A percentile compares a stretch with the other conserved stretches of the same genome.
phyloP scores from a whole-genome alignment of 2,329 filamentous ascomycete genomes.

The Aphanoascus verrucosus region DNA sequence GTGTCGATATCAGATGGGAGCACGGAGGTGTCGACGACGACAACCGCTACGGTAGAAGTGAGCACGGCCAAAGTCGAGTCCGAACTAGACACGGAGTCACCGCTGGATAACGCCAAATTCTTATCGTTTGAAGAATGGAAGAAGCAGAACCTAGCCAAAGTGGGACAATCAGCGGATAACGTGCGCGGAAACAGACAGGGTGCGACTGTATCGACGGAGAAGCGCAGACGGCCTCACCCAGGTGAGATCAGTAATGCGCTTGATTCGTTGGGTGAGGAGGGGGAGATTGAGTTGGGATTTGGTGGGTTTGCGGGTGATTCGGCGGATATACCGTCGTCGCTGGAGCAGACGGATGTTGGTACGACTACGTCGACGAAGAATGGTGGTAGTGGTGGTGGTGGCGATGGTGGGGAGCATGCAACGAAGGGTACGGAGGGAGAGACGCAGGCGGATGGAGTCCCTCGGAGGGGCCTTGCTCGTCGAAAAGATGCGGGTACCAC shows the following conservation, averaged over 20 bases:
- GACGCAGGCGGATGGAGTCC: conserved; percentile 11
- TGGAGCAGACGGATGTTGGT: conserved; percentile 16
- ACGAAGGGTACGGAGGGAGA: conserved; percentile 13
- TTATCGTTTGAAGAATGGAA: conserved; percentile 99
- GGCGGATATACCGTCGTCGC: conserved; percentile 27
- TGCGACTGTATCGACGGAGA: conserved; percentile 38
- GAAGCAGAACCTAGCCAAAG: conserved; percentile 76
- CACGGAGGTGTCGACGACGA: no score
- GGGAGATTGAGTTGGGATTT: conserved; percentile 70
- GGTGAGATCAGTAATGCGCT: conserved; percentile 56
- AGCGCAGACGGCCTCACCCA: conserved; percentile 37
- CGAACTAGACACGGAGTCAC: conserved; percentile 54
- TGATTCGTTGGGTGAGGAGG: conserved; percentile 74
- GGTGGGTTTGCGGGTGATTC: conserved; percentile 49
- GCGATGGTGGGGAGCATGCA: conserved; percentile 24
- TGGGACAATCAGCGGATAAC: conserved; percentile 65
- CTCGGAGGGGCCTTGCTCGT: conserved; percentile 45
- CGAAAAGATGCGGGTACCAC: conserved; percentile 94
- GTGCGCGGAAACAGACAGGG: conserved; percentile 46
- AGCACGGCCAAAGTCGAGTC: conserved; percentile 1
- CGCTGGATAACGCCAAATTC: conserved; percentile 67
- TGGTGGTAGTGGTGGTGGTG: conserved; percentile 26
- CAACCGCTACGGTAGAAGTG: background rate
- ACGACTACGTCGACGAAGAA: conserved; percentile 22
- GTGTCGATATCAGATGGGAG: no score